phyloP scores from a whole-genome alignment of 2,329 filamentous ascomycete genomes.

The Ilyonectria destructans region DNA sequence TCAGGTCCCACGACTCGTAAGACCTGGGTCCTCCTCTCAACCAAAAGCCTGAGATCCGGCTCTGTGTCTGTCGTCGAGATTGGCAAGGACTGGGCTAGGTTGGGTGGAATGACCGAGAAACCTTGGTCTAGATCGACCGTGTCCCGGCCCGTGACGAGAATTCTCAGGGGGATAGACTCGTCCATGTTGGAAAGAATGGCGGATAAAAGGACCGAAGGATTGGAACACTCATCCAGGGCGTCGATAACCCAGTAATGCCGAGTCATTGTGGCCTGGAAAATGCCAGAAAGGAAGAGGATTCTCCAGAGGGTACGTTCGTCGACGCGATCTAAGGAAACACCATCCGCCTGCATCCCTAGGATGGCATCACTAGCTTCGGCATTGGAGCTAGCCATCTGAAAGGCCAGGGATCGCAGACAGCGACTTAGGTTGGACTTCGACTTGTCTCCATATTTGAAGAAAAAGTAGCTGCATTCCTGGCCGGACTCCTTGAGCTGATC shows the following conservation, averaged over 20 bases:
- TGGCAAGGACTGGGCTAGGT: conserved; percentile 24
- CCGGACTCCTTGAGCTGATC: conserved; percentile 42
- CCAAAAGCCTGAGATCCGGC: conserved; percentile 36
- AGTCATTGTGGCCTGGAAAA: conserved; percentile 26
- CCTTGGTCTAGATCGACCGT: conserved; percentile 39
- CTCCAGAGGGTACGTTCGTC: conserved; percentile 47
- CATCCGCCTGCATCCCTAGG: conserved; percentile 46
- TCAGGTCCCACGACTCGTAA: conserved; percentile 32
- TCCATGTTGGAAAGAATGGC: conserved; percentile 48
- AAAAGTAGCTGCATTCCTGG: conserved; percentile 43
- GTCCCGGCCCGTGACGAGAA: conserved; percentile 52
- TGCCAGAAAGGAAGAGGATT: conserved; percentile 39
- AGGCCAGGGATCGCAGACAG: conserved; percentile 52
- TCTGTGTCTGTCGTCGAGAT: conserved; percentile 37
- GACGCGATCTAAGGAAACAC: conserved; percentile 53
- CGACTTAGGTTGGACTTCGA: conserved; percentile 41
- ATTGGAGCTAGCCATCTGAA: conserved; percentile 47
- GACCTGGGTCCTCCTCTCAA: conserved; percentile 21
- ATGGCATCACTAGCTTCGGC: conserved; percentile 43
- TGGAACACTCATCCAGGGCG: conserved; percentile 38
- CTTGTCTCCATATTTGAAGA: conserved; percentile 47
- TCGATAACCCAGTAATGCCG: conserved; percentile 54
- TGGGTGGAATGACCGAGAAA: conserved; percentile 29
- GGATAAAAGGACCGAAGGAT: conserved; percentile 46
- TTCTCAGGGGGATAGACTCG: conserved; percentile 37